Conservation (phyloP, 768 basidiomycete species). For the Boletus rubropictus region DNA sequence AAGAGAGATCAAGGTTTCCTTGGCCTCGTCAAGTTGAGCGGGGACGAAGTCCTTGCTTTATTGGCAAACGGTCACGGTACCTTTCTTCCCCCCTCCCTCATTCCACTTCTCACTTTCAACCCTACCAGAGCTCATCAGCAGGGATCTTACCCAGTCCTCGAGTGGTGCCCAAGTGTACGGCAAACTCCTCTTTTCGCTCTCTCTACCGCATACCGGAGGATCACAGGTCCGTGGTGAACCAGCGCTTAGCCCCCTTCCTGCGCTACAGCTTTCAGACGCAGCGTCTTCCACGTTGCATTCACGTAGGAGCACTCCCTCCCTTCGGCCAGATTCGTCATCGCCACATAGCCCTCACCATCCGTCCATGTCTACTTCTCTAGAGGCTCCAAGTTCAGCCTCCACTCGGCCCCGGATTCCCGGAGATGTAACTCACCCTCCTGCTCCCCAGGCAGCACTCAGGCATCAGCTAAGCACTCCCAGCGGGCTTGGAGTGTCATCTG, state of each 20-base stretch:
- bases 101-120: conserved; percentile 1
- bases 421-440: conserved; percentile 10
- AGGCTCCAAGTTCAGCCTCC: conserved; percentile 8
- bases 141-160: conserved; percentile 41
- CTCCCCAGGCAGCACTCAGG: conserved; percentile 12
- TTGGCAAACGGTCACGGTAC: conserved; percentile 45
- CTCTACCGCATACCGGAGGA: conserved; percentile 33
- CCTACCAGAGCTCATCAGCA: conserved; percentile 58
- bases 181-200: conserved; percentile 65
- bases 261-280: conserved; percentile 13
- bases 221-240: conserved; percentile 16
- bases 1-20: conserved; percentile 79
- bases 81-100: background rate
- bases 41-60: conserved; percentile 46
- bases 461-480: conserved; percentile 7
- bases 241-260: conserved; percentile 13
- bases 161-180: conserved; percentile 59
- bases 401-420: conserved; percentile 15
- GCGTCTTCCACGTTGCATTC: conserved; percentile 11
- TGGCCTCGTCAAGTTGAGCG: conserved; percentile 52
- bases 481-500: conserved; percentile 2
- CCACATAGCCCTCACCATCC: conserved; percentile 15
- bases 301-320: conserved; percentile 21
- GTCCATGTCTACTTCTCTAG: conserved; percentile 14
- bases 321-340: conserved; percentile 18